Evolutionary conservation across 495 filamentous ascomycete species (phyloP).

Genomic region (Bathelium albidoporum): DNA sequence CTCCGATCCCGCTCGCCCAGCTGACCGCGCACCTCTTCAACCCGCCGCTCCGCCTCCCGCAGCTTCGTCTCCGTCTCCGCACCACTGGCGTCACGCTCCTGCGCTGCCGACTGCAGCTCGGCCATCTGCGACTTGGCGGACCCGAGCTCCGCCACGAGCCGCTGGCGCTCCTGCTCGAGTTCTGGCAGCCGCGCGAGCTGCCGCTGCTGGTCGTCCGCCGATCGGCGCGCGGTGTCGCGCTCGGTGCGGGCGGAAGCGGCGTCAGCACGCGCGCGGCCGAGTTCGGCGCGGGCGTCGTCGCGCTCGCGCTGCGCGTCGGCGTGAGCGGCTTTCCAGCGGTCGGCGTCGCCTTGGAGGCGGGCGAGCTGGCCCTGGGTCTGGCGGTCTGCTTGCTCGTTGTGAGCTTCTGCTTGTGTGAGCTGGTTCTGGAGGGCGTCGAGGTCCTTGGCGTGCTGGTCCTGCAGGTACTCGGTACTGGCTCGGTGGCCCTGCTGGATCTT

Average conservation of each 20-base stretch:
- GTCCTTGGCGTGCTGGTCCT: constrained; percentile 37
- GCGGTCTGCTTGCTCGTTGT: neutral
- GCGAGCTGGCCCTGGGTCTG: constrained; percentile 1
- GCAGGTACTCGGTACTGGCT: constrained; percentile 29
- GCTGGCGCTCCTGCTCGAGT: neutral
- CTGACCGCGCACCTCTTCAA: constrained; percentile 1
- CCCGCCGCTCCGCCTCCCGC: constrained; percentile 9
- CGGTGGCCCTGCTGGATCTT: constrained; percentile 23
- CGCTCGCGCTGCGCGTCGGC: constrained; percentile 20
- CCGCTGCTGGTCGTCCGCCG: constrained; percentile 12
- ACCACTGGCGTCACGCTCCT: constrained; percentile 7
- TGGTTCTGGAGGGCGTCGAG: constrained; percentile 19
- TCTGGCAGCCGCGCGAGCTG: constrained; percentile 8
- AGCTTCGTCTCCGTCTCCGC: constrained; percentile 22
- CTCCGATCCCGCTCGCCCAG: constrained; percentile 6
- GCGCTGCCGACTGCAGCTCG: neutral
- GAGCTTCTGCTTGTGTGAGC: constrained; percentile 6
- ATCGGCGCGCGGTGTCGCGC: constrained; percentile 4
- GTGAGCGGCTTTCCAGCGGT: constrained; percentile 11
- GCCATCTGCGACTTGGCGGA: neutral
- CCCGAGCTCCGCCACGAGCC: neutral
- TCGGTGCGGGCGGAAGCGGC: constrained; percentile 14
- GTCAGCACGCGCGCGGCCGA: constrained; percentile 17
- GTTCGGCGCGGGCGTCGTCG: constrained; percentile 20
- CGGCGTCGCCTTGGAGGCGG: constrained; percentile 15